Evolutionary conservation across 495 filamentous ascomycete genomes (phyloP), one percentile per base, ranked within the genome.

Genomic region (Pseudevernia furfuracea): DNA sequence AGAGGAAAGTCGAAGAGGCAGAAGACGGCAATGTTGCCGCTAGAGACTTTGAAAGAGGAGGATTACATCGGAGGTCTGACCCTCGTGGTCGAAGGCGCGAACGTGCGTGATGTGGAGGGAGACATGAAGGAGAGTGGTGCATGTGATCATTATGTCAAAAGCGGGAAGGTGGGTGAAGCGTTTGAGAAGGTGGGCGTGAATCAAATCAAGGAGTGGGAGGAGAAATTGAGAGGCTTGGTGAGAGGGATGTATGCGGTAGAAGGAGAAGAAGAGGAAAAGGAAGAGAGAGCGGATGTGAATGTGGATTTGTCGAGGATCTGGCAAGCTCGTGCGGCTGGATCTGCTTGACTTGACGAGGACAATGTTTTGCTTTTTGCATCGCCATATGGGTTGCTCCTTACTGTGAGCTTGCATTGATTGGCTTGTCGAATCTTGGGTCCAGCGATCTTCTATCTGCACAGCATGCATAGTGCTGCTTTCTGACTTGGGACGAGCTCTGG

Each of bases 1-100:
- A 23, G 17, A 36, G 30, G 49, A 12, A 60, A 38, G 30, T 46
- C 55, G 15, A 64, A 48, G 59, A 41, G 63, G 32, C 49, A 49
- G 23, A 65, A 65, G 25, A 64, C 61, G 6, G 46, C 59, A 6
- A 12, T 66, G 48, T 43, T 70, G 14, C 69, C 69, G 2, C 49
- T 71, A 4, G 69, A 71, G 44, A 69, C 58, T 8, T 12, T 63
- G 41, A 25, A 7, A 15, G 60, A 41, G 9, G 58, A 59, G 5
- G 53, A 36, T 15, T 55, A 59, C 28, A 30, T 65, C 1, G 46
- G 55, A 3, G 63, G 65, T 34, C 21, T 68, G 19, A 37, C 59
- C 1, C 48, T 66, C 34, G 28, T 23, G 3, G 11, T 70, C 19
- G 43, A 62, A 11, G 56, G 48, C 2, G 38, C 38, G 4, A 17